Evolutionary conservation across 2,329 filamentous ascomycete genomes (phyloP).

Genomic region (Akanthomyces dipterigenus): DNA sequence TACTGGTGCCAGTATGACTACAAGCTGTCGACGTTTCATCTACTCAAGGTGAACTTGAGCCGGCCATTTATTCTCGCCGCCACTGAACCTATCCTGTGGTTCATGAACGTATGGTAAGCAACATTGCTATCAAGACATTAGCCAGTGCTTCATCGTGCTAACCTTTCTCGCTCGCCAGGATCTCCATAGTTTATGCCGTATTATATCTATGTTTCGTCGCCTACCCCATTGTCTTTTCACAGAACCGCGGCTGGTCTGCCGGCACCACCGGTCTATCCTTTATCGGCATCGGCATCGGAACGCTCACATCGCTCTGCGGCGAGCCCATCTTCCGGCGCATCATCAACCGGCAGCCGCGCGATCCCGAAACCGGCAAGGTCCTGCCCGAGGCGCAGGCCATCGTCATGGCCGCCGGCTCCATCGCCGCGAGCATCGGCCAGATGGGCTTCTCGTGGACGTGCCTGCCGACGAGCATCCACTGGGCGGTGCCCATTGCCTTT

Average conservation of each 20-base stretch:
- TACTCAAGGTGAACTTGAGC: constrained; percentile 65
- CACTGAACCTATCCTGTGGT: constrained; percentile 68
- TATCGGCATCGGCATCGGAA: constrained; percentile 52
- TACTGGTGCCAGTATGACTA: constrained; percentile 74
- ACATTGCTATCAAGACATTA: not conserved
- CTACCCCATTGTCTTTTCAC: constrained; percentile 70
- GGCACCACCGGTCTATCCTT: constrained; percentile 70
- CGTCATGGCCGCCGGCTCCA: constrained; percentile 65
- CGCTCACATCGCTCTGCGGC: constrained; percentile 51
- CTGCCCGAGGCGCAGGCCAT: constrained; percentile 71
- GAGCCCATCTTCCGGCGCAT: constrained; percentile 65
- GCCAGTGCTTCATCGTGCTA: not conserved
- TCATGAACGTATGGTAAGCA: constrained; percentile 52
- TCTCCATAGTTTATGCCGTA: constrained; percentile 73
- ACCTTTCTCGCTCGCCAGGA: constrained; percentile 34
- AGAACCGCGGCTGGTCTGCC: constrained; percentile 65
- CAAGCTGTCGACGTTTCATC: constrained; percentile 48
- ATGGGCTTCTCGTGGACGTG: constrained; percentile 80
- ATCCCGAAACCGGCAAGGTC: constrained; percentile 63
- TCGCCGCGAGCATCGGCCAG: constrained; percentile 68
- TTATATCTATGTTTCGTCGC: constrained; percentile 83
- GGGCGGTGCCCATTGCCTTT: constrained; percentile 65
- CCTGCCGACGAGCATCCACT: constrained; percentile 64
- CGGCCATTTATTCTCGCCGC: constrained; percentile 67
- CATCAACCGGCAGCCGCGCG: constrained; percentile 65